Percentiles rank a stretch among this genome's conserved stretches.
These are phyloP conservation scores for Globisporangium apiculatum DNA, from an alignment of 352 stramenopile species.

Conservation along the genomic window DNA sequence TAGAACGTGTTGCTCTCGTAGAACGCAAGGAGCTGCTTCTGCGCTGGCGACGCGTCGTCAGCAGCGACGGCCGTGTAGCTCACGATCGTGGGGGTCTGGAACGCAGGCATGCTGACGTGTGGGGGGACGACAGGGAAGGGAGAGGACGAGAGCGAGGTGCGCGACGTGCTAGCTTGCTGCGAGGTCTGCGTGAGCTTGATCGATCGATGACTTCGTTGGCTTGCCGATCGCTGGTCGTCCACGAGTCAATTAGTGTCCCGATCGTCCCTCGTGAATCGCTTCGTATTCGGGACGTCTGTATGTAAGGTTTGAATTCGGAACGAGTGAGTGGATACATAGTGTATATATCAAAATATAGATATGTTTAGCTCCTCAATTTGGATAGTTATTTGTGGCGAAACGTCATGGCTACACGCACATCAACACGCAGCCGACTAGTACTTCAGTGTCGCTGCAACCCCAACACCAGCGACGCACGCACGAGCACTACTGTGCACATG, in stretches of 20 bases:
- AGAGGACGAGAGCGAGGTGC: background rate
- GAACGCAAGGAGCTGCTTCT: conserved; percentile 49
- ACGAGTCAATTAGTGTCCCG: background rate
- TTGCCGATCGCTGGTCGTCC: conserved; percentile 2
- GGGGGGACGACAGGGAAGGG: background rate
- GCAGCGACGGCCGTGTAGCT: conserved; percentile 42
- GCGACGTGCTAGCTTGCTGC: background rate
- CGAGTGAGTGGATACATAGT: background rate
- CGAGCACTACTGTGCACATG: too few relatives aligned
- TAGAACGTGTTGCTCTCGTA: conserved; percentile 45
- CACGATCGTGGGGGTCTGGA: conserved; percentile 54
- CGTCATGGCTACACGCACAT: too few relatives aligned
- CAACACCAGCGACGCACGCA: too few relatives aligned
- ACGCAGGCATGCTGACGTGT: conserved; percentile 42
- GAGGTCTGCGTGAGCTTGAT: background rate
- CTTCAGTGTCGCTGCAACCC: too few relatives aligned
- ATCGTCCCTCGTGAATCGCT: too few relatives aligned
- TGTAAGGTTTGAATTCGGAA: too few relatives aligned
- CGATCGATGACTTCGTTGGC: background rate
- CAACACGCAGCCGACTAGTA: too few relatives aligned
- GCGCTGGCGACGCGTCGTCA: conserved; percentile 29
- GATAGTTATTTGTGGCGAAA: too few relatives aligned
- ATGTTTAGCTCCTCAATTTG: too few relatives aligned
- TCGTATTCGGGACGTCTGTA: too few relatives aligned
- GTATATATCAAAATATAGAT: background rate